Conservation (phyloP, 352 stramenopile genomes). For the Phytophthora tubulina region DNA sequence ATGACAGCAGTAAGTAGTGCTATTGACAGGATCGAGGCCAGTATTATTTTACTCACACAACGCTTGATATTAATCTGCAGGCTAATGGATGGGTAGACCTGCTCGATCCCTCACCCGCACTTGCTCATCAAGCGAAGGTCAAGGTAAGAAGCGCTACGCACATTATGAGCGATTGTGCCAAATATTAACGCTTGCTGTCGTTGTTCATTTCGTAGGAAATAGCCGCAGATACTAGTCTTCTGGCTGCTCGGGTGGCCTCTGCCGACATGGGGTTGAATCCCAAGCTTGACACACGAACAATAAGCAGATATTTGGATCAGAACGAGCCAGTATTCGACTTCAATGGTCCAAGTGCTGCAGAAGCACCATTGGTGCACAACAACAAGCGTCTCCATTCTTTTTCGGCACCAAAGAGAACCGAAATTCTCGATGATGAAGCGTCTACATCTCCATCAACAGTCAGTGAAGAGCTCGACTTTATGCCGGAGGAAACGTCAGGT, state of each 20-base stretch:
- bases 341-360: conserved; percentile 1
- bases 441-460: conserved; percentile 47
- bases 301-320: conserved; percentile 21
- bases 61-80: conserved; percentile 28
- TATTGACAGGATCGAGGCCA: too few species aligned
- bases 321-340: conserved; percentile 27
- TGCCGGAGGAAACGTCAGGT: conserved; percentile 30
- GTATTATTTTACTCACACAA: not conserved
- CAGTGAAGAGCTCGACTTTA: conserved; percentile 57
- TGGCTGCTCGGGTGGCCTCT: conserved; percentile 34
- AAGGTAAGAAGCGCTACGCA: conserved; percentile 24
- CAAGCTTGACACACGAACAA: conserved; percentile 17
- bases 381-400: conserved; percentile 59
- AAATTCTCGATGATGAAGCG: conserved; percentile 39
- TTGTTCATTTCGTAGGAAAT: conserved; percentile 19
- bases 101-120: conserved; percentile 39
- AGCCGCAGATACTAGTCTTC: conserved; percentile 5
- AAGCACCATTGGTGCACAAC: conserved; percentile 23
- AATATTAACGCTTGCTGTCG: conserved; percentile 5
- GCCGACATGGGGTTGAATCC: conserved; percentile 25
- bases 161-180: not conserved
- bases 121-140: conserved; percentile 31
- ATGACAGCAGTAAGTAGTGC: conserved; percentile 66
- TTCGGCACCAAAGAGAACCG: conserved; percentile 46
- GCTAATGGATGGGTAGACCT: conserved; percentile 80